A percentile compares a stretch with the other conserved stretches of the same genome.
These are phyloP conservation scores for Phaseolus lunatus DNA, from an alignment of 306 rosid species.

Conservation along the genomic window DNA sequence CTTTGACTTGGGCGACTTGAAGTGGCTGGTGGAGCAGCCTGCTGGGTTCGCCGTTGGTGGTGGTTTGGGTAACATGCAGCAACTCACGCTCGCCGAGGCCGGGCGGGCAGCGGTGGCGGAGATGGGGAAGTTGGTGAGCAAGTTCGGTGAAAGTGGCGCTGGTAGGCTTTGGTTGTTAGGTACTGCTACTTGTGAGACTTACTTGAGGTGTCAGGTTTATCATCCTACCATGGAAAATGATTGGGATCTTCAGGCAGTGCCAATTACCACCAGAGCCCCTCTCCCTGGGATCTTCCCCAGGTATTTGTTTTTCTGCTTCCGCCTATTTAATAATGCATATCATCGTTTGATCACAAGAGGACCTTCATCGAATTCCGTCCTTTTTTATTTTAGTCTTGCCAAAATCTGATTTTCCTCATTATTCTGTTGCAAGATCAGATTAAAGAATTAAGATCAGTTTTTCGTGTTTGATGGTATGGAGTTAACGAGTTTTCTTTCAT, in stretches of 20 bases:
- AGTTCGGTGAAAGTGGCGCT: conserved; percentile 61
- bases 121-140: conserved; percentile 72
- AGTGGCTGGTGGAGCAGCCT: conserved; percentile 92
- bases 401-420: not conserved
- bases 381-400: not conserved
- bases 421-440: conserved; percentile 10
- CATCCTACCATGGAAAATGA: conserved; percentile 97
- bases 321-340: not conserved
- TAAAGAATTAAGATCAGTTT: not conserved
- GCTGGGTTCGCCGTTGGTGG: conserved; percentile 50
- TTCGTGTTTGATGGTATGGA: conserved; percentile 17
- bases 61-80: conserved; percentile 61
- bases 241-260: conserved; percentile 98
- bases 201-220: conserved; percentile 97
- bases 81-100: conserved; percentile 67
- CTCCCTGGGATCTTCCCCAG: conserved; percentile 76
- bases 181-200: conserved; percentile 97
- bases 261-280: conserved; percentile 73
- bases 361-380: not conserved
- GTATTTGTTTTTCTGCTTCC: conserved; percentile 41
- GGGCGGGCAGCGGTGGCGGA: conserved; percentile 81
- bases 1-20: conserved; percentile 89
- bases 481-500: conserved; percentile 19
- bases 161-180: conserved; percentile 86
- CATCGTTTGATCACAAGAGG: not conserved